phyloP scores from a whole-genome alignment of 2,329 filamentous ascomycete species.

The Colletotrichum shisoi region DNA sequence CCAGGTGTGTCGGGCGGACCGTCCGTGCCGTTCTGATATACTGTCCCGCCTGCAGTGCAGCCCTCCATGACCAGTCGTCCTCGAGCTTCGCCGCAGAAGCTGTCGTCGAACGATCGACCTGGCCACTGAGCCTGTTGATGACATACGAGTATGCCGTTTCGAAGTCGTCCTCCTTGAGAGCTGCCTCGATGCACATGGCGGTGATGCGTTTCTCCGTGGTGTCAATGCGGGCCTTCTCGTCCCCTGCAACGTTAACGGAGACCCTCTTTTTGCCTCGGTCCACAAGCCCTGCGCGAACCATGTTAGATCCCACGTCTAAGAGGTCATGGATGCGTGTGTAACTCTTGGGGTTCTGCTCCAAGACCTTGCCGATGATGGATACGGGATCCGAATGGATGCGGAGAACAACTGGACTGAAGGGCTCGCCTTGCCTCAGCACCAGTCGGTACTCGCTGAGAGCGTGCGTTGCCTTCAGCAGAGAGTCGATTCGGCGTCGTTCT shows the following conservation, averaged over 20 bases:
- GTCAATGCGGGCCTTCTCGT: constrained; percentile 43
- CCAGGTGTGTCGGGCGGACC: constrained; percentile 65
- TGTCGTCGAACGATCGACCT: constrained; percentile 42
- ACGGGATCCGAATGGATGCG: constrained; percentile 80
- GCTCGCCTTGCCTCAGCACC: constrained; percentile 79
- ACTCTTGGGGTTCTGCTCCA: constrained; percentile 77
- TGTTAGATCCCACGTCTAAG: constrained; percentile 71
- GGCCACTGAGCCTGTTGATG: constrained; percentile 69
- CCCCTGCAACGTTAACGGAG: constrained; percentile 41
- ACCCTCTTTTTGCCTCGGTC: constrained; percentile 45
- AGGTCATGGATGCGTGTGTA: constrained; percentile 80
- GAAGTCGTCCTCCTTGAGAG: constrained; percentile 79
- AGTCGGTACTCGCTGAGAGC: constrained; percentile 78
- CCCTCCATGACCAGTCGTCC: constrained; percentile 80
- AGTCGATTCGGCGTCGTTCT: constrained; percentile 64
- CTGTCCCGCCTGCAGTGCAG: constrained; percentile 79
- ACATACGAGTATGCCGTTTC: constrained; percentile 88
- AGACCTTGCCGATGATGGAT: constrained; percentile 73
- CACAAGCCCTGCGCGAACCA: constrained; percentile 68
- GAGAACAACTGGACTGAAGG: constrained; percentile 79
- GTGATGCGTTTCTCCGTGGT: constrained; percentile 71
- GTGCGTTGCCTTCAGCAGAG: constrained; percentile 76
- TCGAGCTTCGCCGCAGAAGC: constrained; percentile 42
- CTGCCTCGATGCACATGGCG: constrained; percentile 81
- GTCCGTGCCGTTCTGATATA: constrained; percentile 68